Conservation (phyloP, 371 early-diverging fungal species). For the Lichtheimia corymbifera region DNA sequence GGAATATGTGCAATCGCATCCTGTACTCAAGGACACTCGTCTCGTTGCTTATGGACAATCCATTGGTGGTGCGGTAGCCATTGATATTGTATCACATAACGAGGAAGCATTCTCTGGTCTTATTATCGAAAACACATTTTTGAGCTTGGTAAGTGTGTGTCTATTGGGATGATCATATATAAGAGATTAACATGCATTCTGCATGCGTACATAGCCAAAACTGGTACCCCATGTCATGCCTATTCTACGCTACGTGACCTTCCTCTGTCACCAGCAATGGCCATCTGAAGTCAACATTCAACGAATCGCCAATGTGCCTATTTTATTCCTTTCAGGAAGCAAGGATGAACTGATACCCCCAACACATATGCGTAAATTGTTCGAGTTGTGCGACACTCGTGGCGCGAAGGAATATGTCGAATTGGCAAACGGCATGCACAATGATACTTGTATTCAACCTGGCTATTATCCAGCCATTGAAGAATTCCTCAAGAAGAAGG, state of each 20-base stretch:
- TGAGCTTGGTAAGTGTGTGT: conserved; percentile 67
- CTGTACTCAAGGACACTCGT: conserved; percentile 69
- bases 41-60: conserved; percentile 93
- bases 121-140: conserved; percentile 95
- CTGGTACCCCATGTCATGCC: conserved; percentile 89
- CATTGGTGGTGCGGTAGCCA: conserved; percentile 97
- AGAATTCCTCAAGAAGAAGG: conserved; percentile 31
- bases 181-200: conserved; percentile 2
- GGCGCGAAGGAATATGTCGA: conserved; percentile 52
- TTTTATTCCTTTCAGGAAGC: conserved; percentile 82
- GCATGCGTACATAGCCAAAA: conserved; percentile 64
- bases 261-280: conserved; percentile 91
- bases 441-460: conserved; percentile 88
- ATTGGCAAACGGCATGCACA: conserved; percentile 85
- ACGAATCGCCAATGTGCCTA: conserved; percentile 70
- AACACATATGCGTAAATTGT: conserved; percentile 79
- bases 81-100: conserved; percentile 80
- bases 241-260: conserved; percentile 65
- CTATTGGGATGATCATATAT: neutral
- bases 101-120: conserved; percentile 77
- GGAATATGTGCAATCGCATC: conserved; percentile 77
- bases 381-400: conserved; percentile 58
- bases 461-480: conserved; percentile 83
- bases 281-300: conserved; percentile 74
- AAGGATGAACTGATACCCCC: conserved; percentile 91